Evolutionary conservation across 257 asterid species (phyloP).

Genomic region (Echites panduratus): DNA sequence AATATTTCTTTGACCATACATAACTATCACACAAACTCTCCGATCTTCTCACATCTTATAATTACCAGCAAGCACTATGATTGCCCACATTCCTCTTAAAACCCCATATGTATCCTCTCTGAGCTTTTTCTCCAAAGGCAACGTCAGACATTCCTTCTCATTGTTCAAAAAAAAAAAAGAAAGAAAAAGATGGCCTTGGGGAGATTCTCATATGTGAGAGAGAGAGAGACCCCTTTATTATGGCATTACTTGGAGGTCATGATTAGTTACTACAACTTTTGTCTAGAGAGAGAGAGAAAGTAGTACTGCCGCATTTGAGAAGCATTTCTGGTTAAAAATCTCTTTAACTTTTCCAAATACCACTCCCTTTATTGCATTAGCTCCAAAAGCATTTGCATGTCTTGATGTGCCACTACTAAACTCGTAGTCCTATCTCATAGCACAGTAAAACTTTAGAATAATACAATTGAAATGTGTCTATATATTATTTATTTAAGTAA

Average conservation of each 20-base stretch:
- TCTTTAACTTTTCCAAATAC: conserved; percentile 19
- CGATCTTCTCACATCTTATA: conserved; percentile 16
- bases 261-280: too few relatives aligned
- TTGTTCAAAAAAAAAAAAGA: too few relatives aligned
- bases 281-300: too few relatives aligned
- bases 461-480: too few relatives aligned
- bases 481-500: too few relatives aligned
- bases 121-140: conserved; percentile 20
- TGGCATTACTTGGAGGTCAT: conserved; percentile 18
- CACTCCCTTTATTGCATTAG: conserved; percentile 5
- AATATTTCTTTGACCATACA: conserved; percentile 40
- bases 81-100: conserved; percentile 12
- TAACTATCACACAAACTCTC: background rate
- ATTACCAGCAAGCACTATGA: conserved; percentile 17
- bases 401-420: conserved; percentile 26
- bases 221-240: conserved; percentile 6
- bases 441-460: too few relatives aligned
- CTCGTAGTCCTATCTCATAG: too few relatives aligned
- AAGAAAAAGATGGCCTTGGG: conserved; percentile 17
- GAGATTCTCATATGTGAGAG: conserved; percentile 18
- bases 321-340: conserved; percentile 13
- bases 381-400: conserved; percentile 28
- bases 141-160: conserved; percentile 35
- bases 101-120: background rate
- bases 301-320: too few relatives aligned